Conservation (phyloP, 2,329 filamentous ascomycete species). For the Achaetomium macrosporum region DNA sequence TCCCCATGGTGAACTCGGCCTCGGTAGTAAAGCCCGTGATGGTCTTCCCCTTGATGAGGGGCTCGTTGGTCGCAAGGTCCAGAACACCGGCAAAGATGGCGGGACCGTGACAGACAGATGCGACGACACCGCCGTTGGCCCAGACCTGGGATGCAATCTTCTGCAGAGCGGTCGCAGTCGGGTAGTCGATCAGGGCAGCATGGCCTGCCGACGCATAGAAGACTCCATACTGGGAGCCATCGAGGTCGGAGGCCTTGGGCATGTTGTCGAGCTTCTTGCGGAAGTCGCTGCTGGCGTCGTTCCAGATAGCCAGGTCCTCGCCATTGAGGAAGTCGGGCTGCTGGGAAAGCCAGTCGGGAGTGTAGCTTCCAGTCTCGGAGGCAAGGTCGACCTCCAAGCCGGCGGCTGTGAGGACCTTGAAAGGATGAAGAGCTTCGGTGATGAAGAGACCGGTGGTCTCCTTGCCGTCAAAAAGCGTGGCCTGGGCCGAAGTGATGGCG, state of each 20-base stretch:
- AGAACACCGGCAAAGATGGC: not conserved
- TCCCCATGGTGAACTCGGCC: not conserved
- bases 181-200: not conserved
- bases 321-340: not conserved
- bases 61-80: not conserved
- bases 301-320: conserved; percentile 1
- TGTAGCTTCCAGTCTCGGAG: not conserved
- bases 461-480: not conserved
- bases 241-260: not conserved
- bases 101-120: not conserved
- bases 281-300: conserved; percentile 1
- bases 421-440: not conserved
- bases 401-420: not conserved
- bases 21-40: not conserved
- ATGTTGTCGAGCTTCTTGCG: conserved; percentile 2
- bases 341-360: conserved; percentile 1
- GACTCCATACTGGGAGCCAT: not conserved
- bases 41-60: not conserved
- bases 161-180: not conserved
- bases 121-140: not conserved
- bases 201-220: not conserved
- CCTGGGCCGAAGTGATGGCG: not conserved
- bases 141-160: not conserved
- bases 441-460: conserved; percentile 1
- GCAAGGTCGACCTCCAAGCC: conserved; percentile 2